Conservation (phyloP, 192 early-diverging fungal species). For the Podila epigama region DNA sequence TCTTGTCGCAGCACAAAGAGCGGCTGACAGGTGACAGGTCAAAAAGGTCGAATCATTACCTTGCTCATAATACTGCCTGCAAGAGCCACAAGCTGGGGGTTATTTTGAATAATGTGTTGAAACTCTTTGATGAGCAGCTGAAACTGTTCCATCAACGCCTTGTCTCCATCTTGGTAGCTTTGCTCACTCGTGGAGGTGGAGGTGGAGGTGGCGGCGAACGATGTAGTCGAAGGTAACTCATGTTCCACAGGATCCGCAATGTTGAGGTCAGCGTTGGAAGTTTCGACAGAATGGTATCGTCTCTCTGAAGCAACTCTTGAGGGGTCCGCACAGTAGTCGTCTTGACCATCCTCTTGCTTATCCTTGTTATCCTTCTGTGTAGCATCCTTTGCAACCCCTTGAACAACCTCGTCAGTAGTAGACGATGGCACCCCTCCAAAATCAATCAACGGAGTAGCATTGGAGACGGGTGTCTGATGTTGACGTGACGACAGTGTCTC, state of each 20-base stretch:
- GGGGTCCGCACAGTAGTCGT: too few relatives aligned
- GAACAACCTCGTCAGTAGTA: neutral
- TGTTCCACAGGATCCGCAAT: neutral
- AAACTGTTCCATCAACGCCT: conserved; percentile 45
- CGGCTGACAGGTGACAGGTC: neutral
- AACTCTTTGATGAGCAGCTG: conserved; percentile 41
- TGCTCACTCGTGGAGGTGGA: conserved; percentile 18
- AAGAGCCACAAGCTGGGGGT: conserved; percentile 31
- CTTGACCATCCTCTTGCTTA: too few relatives aligned
- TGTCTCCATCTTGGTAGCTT: conserved; percentile 1
- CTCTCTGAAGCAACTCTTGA: too few relatives aligned
- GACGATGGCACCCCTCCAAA: neutral
- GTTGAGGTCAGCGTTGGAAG: neutral
- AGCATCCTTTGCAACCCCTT: too few relatives aligned
- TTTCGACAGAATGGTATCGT: neutral
- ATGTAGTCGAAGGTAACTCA: neutral
- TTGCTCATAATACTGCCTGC: conserved; percentile 33
- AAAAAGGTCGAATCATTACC: conserved; percentile 8
- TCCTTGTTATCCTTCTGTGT: neutral
- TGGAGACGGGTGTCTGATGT: neutral
- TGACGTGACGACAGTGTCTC: neutral
- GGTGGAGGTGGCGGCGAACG: conserved; percentile 4
- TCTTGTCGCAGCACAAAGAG: too few relatives aligned
- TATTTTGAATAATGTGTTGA: conserved; percentile 38
- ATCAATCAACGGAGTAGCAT: neutral